A percentile compares a stretch with the other conserved stretches of the same genome.
Evolutionary conservation across 2,329 filamentous ascomycete species (phyloP).

Genomic region (Sarocladium oryzae): DNA sequence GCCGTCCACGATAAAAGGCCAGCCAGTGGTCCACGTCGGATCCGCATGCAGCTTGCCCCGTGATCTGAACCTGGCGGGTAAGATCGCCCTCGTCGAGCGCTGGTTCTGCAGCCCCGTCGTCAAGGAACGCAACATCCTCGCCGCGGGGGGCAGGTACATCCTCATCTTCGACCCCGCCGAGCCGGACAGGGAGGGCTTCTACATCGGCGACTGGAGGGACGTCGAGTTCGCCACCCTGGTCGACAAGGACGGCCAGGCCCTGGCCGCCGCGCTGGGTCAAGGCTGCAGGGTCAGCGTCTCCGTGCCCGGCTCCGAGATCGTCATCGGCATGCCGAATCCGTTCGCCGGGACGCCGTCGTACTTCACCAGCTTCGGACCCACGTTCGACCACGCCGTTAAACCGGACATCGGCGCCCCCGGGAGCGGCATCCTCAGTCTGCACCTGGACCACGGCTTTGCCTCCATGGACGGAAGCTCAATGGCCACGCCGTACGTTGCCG

Average conservation of each 20-base stretch:
- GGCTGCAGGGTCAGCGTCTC: slow-evolving; percentile 22
- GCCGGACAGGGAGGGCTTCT: not conserved
- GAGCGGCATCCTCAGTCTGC: slow-evolving; percentile 36
- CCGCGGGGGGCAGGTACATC: slow-evolving; percentile 21
- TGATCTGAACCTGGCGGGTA: slow-evolving; percentile 30
- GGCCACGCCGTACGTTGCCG: slow-evolving; percentile 39
- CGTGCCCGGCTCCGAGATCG: slow-evolving; percentile 11
- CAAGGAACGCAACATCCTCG: slow-evolving; percentile 22
- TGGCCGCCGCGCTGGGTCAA: slow-evolving; percentile 20
- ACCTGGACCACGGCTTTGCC: slow-evolving; percentile 22
- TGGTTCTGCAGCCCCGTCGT: slow-evolving; percentile 24
- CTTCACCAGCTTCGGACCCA: slow-evolving; percentile 36
- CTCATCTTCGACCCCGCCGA: slow-evolving; percentile 24
- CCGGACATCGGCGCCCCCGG: slow-evolving; percentile 36
- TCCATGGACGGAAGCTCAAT: slow-evolving; percentile 41
- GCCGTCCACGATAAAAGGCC: not conserved
- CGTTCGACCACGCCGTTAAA: slow-evolving; percentile 35
- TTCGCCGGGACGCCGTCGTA: slow-evolving; percentile 1
- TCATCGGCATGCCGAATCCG: slow-evolving; percentile 13
- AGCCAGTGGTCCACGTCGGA: not conserved
- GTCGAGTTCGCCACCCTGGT: not conserved
- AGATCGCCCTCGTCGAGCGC: slow-evolving; percentile 34
- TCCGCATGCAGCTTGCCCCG: slow-evolving; percentile 5
- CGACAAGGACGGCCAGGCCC: slow-evolving; percentile 11
- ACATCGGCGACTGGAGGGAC: not conserved